Base-by-base conservation (phyloP, 2,329 filamentous ascomycete species). In the Chrysoporthe deuterocubensis region DNA sequence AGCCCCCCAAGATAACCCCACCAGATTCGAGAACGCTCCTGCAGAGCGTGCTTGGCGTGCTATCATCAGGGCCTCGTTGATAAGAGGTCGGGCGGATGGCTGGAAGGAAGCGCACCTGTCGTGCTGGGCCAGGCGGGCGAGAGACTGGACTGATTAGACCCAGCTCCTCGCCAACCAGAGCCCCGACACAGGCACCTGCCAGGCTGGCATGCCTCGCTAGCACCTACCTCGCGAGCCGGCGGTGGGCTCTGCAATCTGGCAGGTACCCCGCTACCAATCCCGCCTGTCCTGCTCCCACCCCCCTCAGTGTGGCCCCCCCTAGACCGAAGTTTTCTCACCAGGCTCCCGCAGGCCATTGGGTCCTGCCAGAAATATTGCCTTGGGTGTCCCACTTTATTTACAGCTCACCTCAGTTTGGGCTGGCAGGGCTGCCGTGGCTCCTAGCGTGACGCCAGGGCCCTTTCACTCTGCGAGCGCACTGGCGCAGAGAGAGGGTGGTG, bases 231-330 rank as follows among this genome's bases (percentile, higher is more conserved):
- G 8, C 44, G 46, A 52, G 16, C 42, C 5, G 57, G 64, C 50
- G 50, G 64, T 66, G 67, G 64, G 42, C 64, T 42, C 67, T 66
- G 64, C 65, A 69, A 63, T 69, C 56, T 57, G 46, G 37, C 26
- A 67, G 26, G 67, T 67, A 67, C 67, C 64, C 64, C 56, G 60
- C 64, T 69, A 69, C 58, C 66, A 67, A 65, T 65, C 61, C 57
- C 59, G 61, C 54, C 54, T 60, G 52, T 42, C 61, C 34, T 43
- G 43, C 37, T 60, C 42, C 26, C 26, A 26, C 59, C 37, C 40
- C 57, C 26, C 32, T 57, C 54, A 14, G 8, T 46, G 13, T 26
- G 26, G 26, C 14, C n/a, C 58, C 40, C n/a, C n/a, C 18, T 44
- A 37, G 58, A 61, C 58, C 46, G 58, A 61, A 61, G 58, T 61